These are phyloP conservation scores for Macrolepiota fuliginosa DNA, from an alignment of 768 basidiomycete species.

Conservation along the genomic window DNA sequence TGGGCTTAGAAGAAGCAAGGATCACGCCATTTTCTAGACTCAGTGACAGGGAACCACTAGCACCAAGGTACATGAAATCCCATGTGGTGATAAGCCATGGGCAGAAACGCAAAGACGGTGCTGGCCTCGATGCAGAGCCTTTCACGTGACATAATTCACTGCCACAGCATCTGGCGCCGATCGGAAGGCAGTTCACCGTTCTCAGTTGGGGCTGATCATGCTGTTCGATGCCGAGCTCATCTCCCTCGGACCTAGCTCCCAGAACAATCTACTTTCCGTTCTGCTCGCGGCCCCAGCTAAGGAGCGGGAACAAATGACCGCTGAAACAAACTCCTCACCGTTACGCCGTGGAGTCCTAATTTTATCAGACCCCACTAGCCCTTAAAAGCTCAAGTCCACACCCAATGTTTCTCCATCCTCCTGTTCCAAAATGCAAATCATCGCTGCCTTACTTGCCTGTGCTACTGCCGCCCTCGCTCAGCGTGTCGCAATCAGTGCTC, in stretches of 20 bases:
- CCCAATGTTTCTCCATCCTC: neutral
- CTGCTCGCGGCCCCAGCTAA: neutral
- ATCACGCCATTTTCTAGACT: neutral
- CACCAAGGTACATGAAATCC: no score
- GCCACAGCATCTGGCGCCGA: no score
- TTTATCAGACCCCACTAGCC: neutral
- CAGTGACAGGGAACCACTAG: no score
- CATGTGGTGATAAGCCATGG: no score
- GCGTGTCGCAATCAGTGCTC: constrained; percentile 1
- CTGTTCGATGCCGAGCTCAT: neutral
- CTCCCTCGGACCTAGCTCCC: neutral
- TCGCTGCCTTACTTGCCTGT: neutral
- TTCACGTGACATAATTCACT: no score
- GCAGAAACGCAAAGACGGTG: no score
- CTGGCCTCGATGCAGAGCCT: no score
- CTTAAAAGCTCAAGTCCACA: neutral
- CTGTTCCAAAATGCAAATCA: neutral
- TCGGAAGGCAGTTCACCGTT: no score
- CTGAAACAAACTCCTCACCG: neutral
- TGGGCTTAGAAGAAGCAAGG: neutral
- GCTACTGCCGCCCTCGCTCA: neutral
- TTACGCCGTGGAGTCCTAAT: neutral
- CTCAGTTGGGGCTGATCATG: no score
- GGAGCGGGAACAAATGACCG: neutral
- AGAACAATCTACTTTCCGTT: neutral